Conservation (phyloP, 345 rosid genomes). For the Nephelium lappaceum region DNA sequence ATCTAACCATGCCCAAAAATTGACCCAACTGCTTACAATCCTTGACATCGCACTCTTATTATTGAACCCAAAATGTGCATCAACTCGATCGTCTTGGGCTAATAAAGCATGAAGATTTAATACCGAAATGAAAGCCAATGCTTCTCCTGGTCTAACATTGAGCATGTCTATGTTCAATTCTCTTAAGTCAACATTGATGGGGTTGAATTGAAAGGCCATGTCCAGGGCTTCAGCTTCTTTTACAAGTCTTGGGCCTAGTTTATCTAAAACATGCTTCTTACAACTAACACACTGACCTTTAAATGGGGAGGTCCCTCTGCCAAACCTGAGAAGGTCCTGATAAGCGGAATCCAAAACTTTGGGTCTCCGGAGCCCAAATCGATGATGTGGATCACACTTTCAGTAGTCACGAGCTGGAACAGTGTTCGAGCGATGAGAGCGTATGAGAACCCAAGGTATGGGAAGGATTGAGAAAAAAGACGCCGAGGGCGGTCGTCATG, state of each 20-base stretch:
- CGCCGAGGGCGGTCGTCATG: conserved; percentile 11
- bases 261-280: conserved; percentile 29
- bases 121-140: conserved; percentile 46
- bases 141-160: conserved; percentile 40
- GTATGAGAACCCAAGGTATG: conserved; percentile 37
- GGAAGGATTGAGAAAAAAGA: conserved; percentile 30
- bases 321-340: conserved; percentile 35
- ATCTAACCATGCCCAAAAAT: conserved; percentile 34
- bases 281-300: conserved; percentile 40
- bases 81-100: conserved; percentile 54
- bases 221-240: conserved; percentile 47
- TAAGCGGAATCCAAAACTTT: conserved; percentile 41
- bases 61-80: conserved; percentile 43
- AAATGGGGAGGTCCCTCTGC: conserved; percentile 35
- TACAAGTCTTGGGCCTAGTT: conserved; percentile 35
- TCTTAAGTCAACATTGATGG: conserved; percentile 32
- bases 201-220: conserved; percentile 48
- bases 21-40: conserved; percentile 39
- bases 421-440: conserved; percentile 28
- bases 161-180: conserved; percentile 43
- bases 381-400: conserved; percentile 42
- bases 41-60: conserved; percentile 25
- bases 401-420: conserved; percentile 33
- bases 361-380: conserved; percentile 49
- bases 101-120: conserved; percentile 46